phyloP scores from a whole-genome alignment of 345 rosid genomes.

The Eucalyptus regnans region DNA sequence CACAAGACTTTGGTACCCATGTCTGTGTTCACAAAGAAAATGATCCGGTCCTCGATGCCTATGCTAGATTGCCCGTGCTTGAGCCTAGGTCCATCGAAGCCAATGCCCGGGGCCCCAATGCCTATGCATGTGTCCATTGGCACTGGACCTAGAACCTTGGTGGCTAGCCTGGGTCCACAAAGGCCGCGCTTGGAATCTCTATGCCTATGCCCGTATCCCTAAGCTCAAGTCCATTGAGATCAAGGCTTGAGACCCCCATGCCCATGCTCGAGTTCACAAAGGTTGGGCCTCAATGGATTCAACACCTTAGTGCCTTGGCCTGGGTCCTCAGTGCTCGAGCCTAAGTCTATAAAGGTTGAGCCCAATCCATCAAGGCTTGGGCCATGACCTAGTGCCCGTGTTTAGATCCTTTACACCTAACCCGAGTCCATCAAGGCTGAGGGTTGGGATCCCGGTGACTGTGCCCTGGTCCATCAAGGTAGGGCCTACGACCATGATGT shows the following conservation, averaged over 20 bases:
- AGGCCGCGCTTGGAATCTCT: not conserved
- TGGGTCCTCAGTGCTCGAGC: not conserved
- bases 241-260: not conserved
- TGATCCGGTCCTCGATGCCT: not conserved
- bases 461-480: not conserved
- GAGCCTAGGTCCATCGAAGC: not conserved
- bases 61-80: not conserved
- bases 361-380: not conserved
- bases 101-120: not conserved
- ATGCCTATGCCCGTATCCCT: not conserved
- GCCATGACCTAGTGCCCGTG: not conserved
- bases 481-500: not conserved
- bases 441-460: accelerated
- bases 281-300: not conserved
- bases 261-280: not conserved
- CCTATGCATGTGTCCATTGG: not conserved
- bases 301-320: not conserved
- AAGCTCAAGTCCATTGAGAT: not conserved
- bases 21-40: not conserved
- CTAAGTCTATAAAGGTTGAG: not conserved
- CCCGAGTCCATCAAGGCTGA: not conserved
- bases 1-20: not conserved
- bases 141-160: accelerated
- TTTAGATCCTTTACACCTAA: not conserved
- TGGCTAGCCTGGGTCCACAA: not conserved